Base-by-base conservation (phyloP, 768 basidiomycete genomes). In the Psilocybe tampanensis region DNA sequence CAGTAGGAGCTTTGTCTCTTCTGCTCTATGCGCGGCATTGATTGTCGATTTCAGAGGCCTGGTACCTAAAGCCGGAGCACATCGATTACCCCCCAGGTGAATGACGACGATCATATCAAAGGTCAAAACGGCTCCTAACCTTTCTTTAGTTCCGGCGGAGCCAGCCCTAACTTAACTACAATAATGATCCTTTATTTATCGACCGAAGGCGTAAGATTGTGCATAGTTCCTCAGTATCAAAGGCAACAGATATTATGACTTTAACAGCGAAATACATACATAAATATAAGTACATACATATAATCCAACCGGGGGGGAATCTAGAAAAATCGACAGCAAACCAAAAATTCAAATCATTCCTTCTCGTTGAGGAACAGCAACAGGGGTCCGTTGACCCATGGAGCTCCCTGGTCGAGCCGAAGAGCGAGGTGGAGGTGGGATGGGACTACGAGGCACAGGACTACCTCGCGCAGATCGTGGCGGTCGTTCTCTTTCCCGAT, bases 331-430 rank as follows among this genome's bases (percentile, higher is more conserved):
- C n/a, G 32, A 42, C 47, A 39, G 9, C 43, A 44, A 47, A n/a
- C 17, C 23, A 47, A 24, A 58, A 19, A n/a, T 34, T 79, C 70
- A 87, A 66, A 88, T 80, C 85, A 88, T 84, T 5, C 85, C 85
- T 43, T 86, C 85, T 44, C 82, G 75, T 61, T 76, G 80, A 21
- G 84, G 82, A 44, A 84, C 70, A 19, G 80, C 81, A 2, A 82
- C 74, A 3, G 78, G 82, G 3, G 82, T 78, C 18, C 81, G 78
- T 59, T 74, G 76, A 13, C 74, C 77, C 18, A 76, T 62, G 24
- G 75, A 66, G 65, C 86, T 89, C 12, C 82, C 80, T 2, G 90
- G 89, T 9, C 89, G 76, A 69, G 88, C 84, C 19, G 75, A 74
- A 53, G 89, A 90, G 48, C 89, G 66, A 19, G 70, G 79, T 17